Evolutionary conservation across 2,329 filamentous ascomycete genomes (phyloP).

Genomic region (Tolypocladium guangdongense): DNA sequence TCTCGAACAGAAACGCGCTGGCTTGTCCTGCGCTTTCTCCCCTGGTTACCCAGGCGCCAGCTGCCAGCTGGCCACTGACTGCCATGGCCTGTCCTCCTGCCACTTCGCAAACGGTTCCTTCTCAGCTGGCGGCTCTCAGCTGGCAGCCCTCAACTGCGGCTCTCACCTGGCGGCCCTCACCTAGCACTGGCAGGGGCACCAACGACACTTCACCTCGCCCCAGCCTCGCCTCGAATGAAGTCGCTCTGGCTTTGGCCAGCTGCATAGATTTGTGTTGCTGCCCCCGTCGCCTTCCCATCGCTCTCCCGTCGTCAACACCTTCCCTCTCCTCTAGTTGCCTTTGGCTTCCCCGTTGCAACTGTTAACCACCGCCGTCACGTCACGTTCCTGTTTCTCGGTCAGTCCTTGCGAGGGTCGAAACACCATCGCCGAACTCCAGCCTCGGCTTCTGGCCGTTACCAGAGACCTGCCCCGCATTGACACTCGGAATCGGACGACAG

Average conservation of each 20-base stretch:
- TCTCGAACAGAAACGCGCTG: neutral
- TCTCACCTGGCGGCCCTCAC: neutral
- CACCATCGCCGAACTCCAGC: neutral
- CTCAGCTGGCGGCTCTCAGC: neutral
- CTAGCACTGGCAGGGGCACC: neutral
- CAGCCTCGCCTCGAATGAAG: neutral
- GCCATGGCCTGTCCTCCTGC: conserved; percentile 1
- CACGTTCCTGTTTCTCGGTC: neutral
- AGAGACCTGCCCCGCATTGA: neutral
- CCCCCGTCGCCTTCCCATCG: neutral
- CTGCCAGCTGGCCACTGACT: neutral
- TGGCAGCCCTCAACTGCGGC: too few species aligned
- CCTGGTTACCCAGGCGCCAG: neutral
- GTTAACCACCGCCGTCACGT: neutral
- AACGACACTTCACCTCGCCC: neutral
- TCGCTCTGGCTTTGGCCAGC: neutral
- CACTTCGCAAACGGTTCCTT: neutral
- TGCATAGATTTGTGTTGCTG: neutral
- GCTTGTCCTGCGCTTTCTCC: neutral
- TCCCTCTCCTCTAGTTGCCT: neutral
- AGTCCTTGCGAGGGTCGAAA: neutral
- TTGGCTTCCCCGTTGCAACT: neutral
- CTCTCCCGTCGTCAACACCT: neutral
- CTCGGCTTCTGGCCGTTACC: neutral
- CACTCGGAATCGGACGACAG: neutral